Base-by-base conservation (phyloP, 192 early-diverging fungal genomes). In the Coemansia sp. region DNA sequence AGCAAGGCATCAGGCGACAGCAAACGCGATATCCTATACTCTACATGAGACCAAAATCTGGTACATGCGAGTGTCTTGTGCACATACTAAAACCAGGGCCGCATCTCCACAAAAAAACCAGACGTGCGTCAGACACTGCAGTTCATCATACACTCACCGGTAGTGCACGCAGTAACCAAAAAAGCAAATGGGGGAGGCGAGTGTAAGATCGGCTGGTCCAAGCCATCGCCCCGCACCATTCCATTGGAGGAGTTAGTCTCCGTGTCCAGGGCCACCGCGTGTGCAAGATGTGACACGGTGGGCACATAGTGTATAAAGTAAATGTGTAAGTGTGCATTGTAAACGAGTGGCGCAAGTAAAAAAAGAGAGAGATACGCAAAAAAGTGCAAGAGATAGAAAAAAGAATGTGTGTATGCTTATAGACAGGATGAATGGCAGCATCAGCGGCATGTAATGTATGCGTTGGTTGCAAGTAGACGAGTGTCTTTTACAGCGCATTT, bases 321-420 rank as follows among this genome's bases (percentile, higher is more conserved):
- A 43, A 13, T 43, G 14, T 43, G 11, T 43, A 43, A n/a, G 31
- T 3, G 31, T 31, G 31, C 4, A n/a, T n/a, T 43, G 16, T 5
- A 43, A 13, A 4, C 28, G 1, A 50, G 39, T 16, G 16, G 39
- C 5, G 42, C 5, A 18, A 8, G n/a, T 18, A 53, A 53, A 16
- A 16, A 31, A 31, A 5, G 31, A 7, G 28, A 11, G 24, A 51
- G 26, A 28, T 53, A 28, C 13, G 24, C 24, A 14, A 53, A 40
- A 42, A 56, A 34, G 57, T 43, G 33, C 26, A 21, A 20, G 38
- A 55, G 16, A 11, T 21, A 18, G 7, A 46, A 59, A 35, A 42
- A 21, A 46, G 18, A 35, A 20, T 59, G 56, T n/a, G 56, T 24
- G 55, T 59, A 45, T 66, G 53, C 38, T 59, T 66, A 66, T 59